Evolutionary conservation across 2,329 filamentous ascomycete genomes (phyloP).

Genomic region (Aureobasidium sp.): DNA sequence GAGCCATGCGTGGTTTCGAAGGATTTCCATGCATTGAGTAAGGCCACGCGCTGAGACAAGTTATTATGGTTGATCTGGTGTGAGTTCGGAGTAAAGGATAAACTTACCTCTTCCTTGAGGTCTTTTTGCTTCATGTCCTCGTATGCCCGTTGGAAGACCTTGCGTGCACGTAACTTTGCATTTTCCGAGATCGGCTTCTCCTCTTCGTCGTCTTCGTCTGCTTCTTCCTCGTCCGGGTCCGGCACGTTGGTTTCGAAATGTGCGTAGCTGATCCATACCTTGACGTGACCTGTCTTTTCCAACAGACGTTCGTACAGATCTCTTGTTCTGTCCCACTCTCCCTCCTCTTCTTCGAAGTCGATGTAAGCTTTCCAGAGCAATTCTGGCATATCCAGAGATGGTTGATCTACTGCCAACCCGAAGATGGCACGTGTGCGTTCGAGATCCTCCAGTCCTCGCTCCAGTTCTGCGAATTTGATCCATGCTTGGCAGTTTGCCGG

Average conservation of each 20-base stretch:
- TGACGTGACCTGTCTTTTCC: slow-evolving; percentile 94
- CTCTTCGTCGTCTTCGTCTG: slow-evolving; percentile 47
- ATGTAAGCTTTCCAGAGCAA: slow-evolving; percentile 97
- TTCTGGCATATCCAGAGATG: slow-evolving; percentile 90
- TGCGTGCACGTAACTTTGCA: slow-evolving; percentile 73
- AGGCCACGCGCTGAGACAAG: slow-evolving; percentile 56
- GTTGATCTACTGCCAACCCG: slow-evolving; percentile 77
- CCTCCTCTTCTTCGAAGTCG: slow-evolving; percentile 95
- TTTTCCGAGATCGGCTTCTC: slow-evolving; percentile 62
- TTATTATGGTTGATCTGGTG: slow-evolving; percentile 23
- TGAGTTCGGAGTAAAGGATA: not conserved
- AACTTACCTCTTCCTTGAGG: slow-evolving; percentile 69
- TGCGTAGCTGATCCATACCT: slow-evolving; percentile 99
- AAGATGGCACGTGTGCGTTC: slow-evolving; percentile 89
- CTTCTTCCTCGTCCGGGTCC: slow-evolving; percentile 57
- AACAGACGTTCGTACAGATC: slow-evolving; percentile 82
- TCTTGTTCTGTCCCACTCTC: slow-evolving; percentile 76
- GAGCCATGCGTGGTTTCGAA: slow-evolving; percentile 84
- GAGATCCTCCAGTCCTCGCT: slow-evolving; percentile 81
- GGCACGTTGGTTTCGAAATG: slow-evolving; percentile 95
- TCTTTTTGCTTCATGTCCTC: slow-evolving; percentile 81
- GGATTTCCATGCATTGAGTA: slow-evolving; percentile 85
- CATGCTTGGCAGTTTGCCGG: slow-evolving; percentile 83
- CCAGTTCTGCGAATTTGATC: slow-evolving; percentile 93
- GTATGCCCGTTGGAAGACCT: slow-evolving; percentile 77